Conservation (phyloP, 1,284 basidiomycete species). For the Rhodotorula sp. region DNA sequence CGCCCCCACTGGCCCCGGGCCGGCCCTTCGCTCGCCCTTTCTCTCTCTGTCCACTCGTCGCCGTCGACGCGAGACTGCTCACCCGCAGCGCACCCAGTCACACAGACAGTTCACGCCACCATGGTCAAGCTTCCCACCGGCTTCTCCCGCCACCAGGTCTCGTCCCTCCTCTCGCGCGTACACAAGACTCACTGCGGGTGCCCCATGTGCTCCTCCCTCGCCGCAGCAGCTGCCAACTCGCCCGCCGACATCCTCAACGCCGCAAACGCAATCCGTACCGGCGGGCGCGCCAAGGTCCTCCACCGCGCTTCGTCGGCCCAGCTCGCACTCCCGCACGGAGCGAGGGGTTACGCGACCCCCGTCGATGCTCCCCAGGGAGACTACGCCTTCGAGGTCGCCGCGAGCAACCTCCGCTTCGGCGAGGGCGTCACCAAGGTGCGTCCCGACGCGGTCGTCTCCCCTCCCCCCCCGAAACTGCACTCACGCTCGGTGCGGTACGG, state of each 20-base stretch:
- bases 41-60: too few species aligned
- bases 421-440: conserved; percentile 70
- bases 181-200: conserved; percentile 39
- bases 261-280: conserved; percentile 30
- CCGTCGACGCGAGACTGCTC: too few species aligned
- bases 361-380: conserved; percentile 69
- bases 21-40: too few species aligned
- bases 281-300: conserved; percentile 14
- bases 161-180: conserved; percentile 4
- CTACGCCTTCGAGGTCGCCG: conserved; percentile 96
- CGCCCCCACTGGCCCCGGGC: too few species aligned
- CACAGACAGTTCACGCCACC: background rate
- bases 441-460: background rate
- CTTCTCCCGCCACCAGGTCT: background rate
- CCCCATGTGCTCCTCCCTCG: conserved; percentile 30
- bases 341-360: conserved; percentile 65
- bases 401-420: conserved; percentile 65
- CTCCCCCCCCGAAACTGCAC: background rate
- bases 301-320: background rate
- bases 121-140: background rate
- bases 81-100: background rate
- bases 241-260: conserved; percentile 35
- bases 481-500: background rate
- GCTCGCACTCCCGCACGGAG: background rate
- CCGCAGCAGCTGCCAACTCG: background rate